A percentile compares a stretch with the other conserved stretches of the same genome.
These are phyloP conservation scores for Aegilops speltoides DNA, from an alignment of 176 grass and related monocot species.

Conservation along the genomic window DNA sequence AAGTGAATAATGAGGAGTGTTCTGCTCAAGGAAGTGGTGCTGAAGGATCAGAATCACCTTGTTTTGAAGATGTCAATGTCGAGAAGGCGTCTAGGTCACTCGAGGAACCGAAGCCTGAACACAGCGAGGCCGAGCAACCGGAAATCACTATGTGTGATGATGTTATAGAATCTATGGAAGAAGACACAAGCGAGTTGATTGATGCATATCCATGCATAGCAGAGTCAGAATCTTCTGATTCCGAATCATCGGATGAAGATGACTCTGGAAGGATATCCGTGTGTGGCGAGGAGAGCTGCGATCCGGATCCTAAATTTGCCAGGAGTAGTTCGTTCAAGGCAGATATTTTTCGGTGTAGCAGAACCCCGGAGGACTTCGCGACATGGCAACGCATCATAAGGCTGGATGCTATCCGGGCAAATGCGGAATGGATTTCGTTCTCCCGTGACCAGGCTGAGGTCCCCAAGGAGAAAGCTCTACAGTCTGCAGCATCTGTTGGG, in stretches of 20 bases:
- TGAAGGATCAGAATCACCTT: slow-evolving; percentile 65
- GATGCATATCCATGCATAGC: slow-evolving; percentile 50
- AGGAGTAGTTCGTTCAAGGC: slow-evolving; percentile 57
- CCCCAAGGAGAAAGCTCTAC: slow-evolving; percentile 56
- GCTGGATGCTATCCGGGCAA: slow-evolving; percentile 79
- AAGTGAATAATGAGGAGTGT: slow-evolving; percentile 51
- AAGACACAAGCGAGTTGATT: slow-evolving; percentile 38
- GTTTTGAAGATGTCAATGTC: slow-evolving; percentile 48
- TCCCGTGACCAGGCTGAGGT: slow-evolving; percentile 55
- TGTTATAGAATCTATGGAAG: slow-evolving; percentile 31
- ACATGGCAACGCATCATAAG: slow-evolving; percentile 97
- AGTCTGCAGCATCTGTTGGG: slow-evolving; percentile 53
- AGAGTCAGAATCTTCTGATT: slow-evolving; percentile 82
- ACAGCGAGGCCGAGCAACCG: slow-evolving; percentile 39
- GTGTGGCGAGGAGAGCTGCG: slow-evolving; percentile 43
- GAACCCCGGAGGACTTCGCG: slow-evolving; percentile 66
- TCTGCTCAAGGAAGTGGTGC: slow-evolving; percentile 43
- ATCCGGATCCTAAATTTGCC: slow-evolving; percentile 56
- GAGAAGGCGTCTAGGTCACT: slow-evolving; percentile 21
- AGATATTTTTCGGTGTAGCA: slow-evolving; percentile 53
- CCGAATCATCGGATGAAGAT: slow-evolving; percentile 84
- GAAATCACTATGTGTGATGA: slow-evolving; percentile 18
- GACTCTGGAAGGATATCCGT: slow-evolving; percentile 57
- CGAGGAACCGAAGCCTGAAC: slow-evolving; percentile 51
- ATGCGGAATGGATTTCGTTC: slow-evolving; percentile 76